These are phyloP conservation scores for Wickerhamiella kurtzmanii DNA, from an alignment of 805 yeast genomes.

Conservation along the genomic window DNA sequence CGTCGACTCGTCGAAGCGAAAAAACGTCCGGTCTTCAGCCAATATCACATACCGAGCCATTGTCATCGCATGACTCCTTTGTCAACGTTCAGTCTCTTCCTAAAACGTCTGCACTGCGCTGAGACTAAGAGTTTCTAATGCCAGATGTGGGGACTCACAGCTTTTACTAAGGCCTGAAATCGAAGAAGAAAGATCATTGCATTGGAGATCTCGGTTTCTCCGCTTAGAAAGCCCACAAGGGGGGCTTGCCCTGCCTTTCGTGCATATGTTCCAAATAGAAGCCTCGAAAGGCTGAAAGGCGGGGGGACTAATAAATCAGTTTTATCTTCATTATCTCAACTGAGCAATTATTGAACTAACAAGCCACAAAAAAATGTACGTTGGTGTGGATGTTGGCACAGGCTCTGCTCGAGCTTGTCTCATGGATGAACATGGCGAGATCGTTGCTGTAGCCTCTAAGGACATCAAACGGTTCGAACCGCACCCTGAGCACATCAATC, in stretches of 20 bases:
- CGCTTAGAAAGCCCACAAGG: neutral
- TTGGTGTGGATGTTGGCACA: constrained; percentile 94
- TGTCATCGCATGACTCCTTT: too few species aligned
- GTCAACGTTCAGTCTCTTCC: too few species aligned
- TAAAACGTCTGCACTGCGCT: neutral
- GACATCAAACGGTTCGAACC: constrained; percentile 48
- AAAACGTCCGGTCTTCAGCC: neutral
- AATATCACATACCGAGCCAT: neutral
- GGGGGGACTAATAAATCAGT: neutral
- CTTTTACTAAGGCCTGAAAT: too few species aligned
- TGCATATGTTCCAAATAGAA: too few species aligned
- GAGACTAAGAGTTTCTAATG: neutral
- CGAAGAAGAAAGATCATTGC: too few species aligned
- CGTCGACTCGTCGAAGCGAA: neutral
- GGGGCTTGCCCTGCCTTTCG: neutral
- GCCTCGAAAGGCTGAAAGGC: too few species aligned
- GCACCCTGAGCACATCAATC: constrained; percentile 45
- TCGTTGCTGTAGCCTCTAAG: constrained; percentile 59
- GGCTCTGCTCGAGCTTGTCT: constrained; percentile 94
- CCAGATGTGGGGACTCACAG: neutral
- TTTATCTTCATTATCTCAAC: too few species aligned
- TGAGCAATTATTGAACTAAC: neutral
- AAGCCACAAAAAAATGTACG: constrained; percentile 28
- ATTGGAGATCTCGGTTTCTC: neutral
- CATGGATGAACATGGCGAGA: constrained; percentile 70